Base-by-base conservation (phyloP, 306 rosid genomes). In the Argentina anserina region DNA sequence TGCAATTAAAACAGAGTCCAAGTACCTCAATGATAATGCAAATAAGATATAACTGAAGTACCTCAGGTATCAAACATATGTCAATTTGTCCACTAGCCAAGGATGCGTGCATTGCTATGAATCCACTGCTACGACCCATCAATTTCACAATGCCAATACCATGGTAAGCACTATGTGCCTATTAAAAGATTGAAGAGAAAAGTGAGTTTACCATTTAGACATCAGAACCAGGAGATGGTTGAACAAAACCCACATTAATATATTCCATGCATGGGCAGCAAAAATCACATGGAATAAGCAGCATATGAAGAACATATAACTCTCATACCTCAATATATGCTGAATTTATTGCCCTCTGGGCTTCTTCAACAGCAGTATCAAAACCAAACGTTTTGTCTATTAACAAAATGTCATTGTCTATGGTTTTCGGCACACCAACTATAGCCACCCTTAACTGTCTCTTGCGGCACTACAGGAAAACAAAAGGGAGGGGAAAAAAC, bases 71-170 rank as follows among this genome's bases (percentile, higher is more conserved):
- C 87, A 95, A 81, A 73, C 99, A 91, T 78, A 95, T 83, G 81
- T 95, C 99, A 33, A 95, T 74, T 82, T 95, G 99, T 71, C 99
- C 99, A 77, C 99, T 95, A 29, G 99, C 88, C 64, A 95, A 80
- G 73, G 99, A 82, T 70, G 97, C 93, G 42, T 95, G 99, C 99
- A 95, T 95, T 49, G 99, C 97, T 70, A 95, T 95, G 81, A 79
- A 95, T 73, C 99, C 99, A 76, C 99, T 95, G 87, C 97, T 91
- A 71, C 99, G 99, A 41, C 99, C 99, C 99, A 95, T 95, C 88
- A 95, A 77, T 82, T 95, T 95, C 61, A 95, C 99, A 68, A 95
- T 18, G 62, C 99, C 99, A 64, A 95, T 82, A 47, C 99, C 99
- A 79, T 90, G 99, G 82, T 90, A 95, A 43, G 99, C 99, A 78